Evolutionary conservation across 345 rosid species (phyloP).

Genomic region (Citrus glauca): DNA sequence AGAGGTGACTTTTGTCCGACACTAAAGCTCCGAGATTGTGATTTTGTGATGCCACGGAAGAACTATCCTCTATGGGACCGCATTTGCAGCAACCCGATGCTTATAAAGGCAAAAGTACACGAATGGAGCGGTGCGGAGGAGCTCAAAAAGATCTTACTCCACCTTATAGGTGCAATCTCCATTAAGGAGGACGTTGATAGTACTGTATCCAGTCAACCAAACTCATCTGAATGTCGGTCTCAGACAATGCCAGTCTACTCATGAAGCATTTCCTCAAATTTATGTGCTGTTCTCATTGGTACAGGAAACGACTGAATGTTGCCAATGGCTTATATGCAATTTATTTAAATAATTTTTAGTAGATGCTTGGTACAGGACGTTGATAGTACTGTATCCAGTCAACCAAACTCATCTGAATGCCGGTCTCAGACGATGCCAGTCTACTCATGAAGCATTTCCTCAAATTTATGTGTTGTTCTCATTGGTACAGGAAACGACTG

Average conservation of each 20-base stretch:
- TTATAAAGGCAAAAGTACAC: slow-evolving; percentile 61
- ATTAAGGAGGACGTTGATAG: slow-evolving; percentile 1
- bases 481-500: neutral
- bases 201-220: slow-evolving; percentile 5
- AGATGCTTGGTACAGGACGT: neutral
- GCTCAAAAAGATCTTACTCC: slow-evolving; percentile 43
- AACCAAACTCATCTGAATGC: slow-evolving; percentile 5
- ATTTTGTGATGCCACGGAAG: slow-evolving; percentile 73
- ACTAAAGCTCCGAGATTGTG: slow-evolving; percentile 52
- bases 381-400: neutral
- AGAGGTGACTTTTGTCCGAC: slow-evolving; percentile 77
- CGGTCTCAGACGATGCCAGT: neutral
- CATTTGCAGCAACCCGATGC: slow-evolving; percentile 31
- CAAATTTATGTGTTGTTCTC: neutral
- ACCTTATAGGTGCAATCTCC: slow-evolving; percentile 34
- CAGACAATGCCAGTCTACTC: neutral
- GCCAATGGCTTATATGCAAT: neutral
- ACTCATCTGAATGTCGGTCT: slow-evolving; percentile 8
- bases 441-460: slow-evolving; percentile 1
- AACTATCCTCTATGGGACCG: slow-evolving; percentile 58
- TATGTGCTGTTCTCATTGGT: neutral
- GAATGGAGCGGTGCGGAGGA: slow-evolving; percentile 73
- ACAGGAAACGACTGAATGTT: neutral
- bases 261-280: slow-evolving; percentile 1
- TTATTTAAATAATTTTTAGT: neutral